Conservation (phyloP, 2,329 filamentous ascomycete species). For the Trichophyton mentagrophytes region DNA sequence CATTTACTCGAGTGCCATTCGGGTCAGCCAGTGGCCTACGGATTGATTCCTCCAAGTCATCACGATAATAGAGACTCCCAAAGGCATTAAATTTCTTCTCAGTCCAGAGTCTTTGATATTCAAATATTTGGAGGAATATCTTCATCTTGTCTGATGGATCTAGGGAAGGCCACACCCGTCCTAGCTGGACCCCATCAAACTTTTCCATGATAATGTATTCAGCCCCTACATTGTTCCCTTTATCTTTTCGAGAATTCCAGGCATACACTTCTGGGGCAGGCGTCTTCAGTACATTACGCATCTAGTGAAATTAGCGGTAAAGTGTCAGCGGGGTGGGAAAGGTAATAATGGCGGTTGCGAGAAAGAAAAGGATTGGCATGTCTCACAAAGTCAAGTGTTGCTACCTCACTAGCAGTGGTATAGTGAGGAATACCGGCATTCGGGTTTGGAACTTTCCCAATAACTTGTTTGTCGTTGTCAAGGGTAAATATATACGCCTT, state of each 20-base stretch:
- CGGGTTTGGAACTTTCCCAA: constrained; percentile 10
- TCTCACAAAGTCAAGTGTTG: constrained; percentile 24
- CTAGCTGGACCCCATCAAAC: constrained; percentile 19
- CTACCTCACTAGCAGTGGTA: constrained; percentile 26
- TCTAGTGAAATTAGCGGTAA: neutral
- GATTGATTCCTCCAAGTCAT: constrained; percentile 2
- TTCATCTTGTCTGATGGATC: constrained; percentile 18
- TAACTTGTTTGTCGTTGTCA: constrained; percentile 8
- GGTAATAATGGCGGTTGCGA: neutral
- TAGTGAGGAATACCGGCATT: constrained; percentile 8
- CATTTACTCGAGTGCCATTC: neutral
- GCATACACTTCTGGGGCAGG: constrained; percentile 7
- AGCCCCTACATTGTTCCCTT: constrained; percentile 16
- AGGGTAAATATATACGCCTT: constrained; percentile 17
- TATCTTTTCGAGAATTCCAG: constrained; percentile 7
- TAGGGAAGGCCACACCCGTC: constrained; percentile 19
- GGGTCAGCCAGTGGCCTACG: constrained; percentile 6
- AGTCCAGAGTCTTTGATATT: constrained; percentile 23
- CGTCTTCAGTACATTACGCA: constrained; percentile 3
- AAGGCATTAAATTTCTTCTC: constrained; percentile 19
- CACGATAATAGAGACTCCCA: constrained; percentile 19
- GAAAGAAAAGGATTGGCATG: neutral
- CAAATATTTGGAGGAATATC: constrained; percentile 17
- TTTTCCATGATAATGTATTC: constrained; percentile 21
- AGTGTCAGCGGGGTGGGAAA: too few relatives aligned